Percentiles rank a stretch among this genome's conserved stretches.
phyloP scores from a whole-genome alignment of 1,139 yeast species.

The Saccharomycopsis hybrid region DNA sequence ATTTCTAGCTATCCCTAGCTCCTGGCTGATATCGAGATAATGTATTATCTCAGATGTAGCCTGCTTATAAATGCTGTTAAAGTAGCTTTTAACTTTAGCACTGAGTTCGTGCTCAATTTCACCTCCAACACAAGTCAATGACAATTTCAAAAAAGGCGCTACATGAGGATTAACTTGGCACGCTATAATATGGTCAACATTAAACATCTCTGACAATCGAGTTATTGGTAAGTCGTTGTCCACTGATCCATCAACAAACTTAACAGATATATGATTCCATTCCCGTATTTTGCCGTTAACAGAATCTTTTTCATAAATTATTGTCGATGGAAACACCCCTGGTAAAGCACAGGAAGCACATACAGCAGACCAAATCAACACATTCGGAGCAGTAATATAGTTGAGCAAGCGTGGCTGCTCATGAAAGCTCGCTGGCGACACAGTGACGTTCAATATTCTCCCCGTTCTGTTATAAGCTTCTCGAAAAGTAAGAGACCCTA shows the following conservation, averaged over 20 bases:
- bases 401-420: conserved; percentile 81
- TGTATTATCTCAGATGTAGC: conserved; percentile 71
- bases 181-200: conserved; percentile 93
- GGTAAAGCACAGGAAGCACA: conserved; percentile 97
- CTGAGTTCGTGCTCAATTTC: conserved; percentile 55
- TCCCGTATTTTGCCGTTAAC: conserved; percentile 45
- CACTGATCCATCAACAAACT: conserved; percentile 93
- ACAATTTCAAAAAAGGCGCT: conserved; percentile 70
- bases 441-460: conserved; percentile 78
- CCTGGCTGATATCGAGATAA: conserved; percentile 63
- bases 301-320: conserved; percentile 77
- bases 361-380: conserved; percentile 91
- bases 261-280: conserved; percentile 80
- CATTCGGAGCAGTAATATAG: conserved; percentile 92
- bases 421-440: conserved; percentile 76
- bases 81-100: conserved; percentile 46
- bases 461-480: conserved; percentile 91
- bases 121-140: conserved; percentile 65
- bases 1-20: conserved; percentile 70
- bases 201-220: conserved; percentile 88
- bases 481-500: conserved; percentile 89
- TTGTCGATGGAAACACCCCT: conserved; percentile 79
- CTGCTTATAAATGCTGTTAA: conserved; percentile 55
- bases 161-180: conserved; percentile 97
- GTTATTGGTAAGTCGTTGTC: conserved; percentile 90